These are phyloP conservation scores for Penicillium sp. DNA, from an alignment of 2,329 filamentous ascomycete genomes.

Conservation along the genomic window DNA sequence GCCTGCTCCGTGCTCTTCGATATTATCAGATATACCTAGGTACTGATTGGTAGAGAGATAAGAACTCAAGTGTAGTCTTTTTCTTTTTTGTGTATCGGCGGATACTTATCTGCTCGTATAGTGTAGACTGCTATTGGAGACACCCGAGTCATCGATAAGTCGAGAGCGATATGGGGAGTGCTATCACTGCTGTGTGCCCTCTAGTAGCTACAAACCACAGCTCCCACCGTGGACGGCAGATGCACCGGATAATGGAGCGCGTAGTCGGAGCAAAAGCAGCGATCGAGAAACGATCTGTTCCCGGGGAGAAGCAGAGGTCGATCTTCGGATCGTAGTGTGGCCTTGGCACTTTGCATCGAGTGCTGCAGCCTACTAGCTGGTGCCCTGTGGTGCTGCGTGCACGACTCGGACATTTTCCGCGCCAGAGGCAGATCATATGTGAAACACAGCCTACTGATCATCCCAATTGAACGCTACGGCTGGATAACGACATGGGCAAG, in stretches of 20 bases:
- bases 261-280: neutral
- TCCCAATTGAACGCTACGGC: neutral
- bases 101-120: neutral
- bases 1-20: neutral
- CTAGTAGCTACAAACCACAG: neutral
- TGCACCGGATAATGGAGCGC: constrained; percentile 12
- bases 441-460: neutral
- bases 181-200: neutral
- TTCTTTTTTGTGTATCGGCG: neutral
- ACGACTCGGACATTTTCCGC: neutral
- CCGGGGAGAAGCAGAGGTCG: neutral
- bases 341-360: neutral
- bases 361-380: too few relatives aligned
- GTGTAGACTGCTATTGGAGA: neutral
- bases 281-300: constrained; percentile 9
- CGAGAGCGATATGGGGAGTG: neutral
- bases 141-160: neutral
- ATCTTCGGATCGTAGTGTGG: neutral
- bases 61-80: neutral
- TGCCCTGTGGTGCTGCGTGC: too few relatives aligned
- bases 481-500: neutral
- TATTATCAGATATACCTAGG: neutral
- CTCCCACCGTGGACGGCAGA: constrained; percentile 13
- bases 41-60: neutral
- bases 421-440: neutral